These are phyloP conservation scores for Alternaria gansuensis DNA, from an alignment of 2,329 filamentous ascomycete species.

Conservation along the genomic window DNA sequence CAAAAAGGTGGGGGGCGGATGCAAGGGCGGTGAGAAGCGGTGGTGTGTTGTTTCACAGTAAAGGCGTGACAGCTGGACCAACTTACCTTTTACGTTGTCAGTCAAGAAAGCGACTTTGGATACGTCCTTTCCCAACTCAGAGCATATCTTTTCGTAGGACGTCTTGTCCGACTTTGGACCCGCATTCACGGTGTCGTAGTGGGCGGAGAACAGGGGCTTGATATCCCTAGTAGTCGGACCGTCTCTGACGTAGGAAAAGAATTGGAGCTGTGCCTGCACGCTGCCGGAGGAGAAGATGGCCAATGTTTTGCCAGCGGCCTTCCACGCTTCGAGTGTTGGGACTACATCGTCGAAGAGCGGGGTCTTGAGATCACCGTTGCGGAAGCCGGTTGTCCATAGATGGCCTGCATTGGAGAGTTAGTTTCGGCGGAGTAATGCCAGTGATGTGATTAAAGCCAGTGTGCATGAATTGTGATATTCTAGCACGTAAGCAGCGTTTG, in stretches of 20 bases:
- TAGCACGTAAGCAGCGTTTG: slow-evolving; percentile 9
- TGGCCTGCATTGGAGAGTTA: slow-evolving; percentile 60
- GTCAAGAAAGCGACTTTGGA: slow-evolving; percentile 78
- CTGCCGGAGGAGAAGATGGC: slow-evolving; percentile 86
- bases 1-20: slow-evolving; percentile 19
- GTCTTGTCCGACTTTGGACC: slow-evolving; percentile 73
- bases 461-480: slow-evolving; percentile 5
- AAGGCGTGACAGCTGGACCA: not conserved
- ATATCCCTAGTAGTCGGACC: slow-evolving; percentile 54
- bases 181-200: slow-evolving; percentile 82
- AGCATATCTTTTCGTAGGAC: slow-evolving; percentile 74
- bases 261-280: slow-evolving; percentile 79
- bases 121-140: slow-evolving; percentile 56
- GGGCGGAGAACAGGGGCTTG: slow-evolving; percentile 48
- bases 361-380: slow-evolving; percentile 72
- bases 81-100: slow-evolving; percentile 72
- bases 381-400: slow-evolving; percentile 79
- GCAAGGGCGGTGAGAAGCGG: slow-evolving; percentile 11
- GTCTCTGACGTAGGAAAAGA: slow-evolving; percentile 69
- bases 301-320: slow-evolving; percentile 62
- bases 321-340: slow-evolving; percentile 69
- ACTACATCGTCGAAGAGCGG: slow-evolving; percentile 79
- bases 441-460: slow-evolving; percentile 21
- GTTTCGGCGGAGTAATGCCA: slow-evolving; percentile 22
- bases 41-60: slow-evolving; percentile 23